Base-by-base conservation (phyloP, 2,329 filamentous ascomycete genomes). In the Tolypocladium endophyticum region DNA sequence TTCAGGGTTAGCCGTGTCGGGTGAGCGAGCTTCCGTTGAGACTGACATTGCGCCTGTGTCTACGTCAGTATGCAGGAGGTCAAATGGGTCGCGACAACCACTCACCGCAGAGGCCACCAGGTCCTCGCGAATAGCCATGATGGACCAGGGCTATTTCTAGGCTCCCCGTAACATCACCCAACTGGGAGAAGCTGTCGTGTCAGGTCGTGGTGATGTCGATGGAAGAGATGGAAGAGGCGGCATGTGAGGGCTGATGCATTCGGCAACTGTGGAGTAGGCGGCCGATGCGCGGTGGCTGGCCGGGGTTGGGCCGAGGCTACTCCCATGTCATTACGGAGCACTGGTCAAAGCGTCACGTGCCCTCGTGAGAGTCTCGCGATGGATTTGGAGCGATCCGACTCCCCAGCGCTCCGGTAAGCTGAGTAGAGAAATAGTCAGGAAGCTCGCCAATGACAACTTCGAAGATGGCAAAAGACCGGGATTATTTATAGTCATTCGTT, bases 91-190 rank as follows among this genome's bases (percentile, higher is more conserved):
- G 52, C 16, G 36, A 28, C 30, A 20, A 12, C 12, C 30, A 73
- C 75, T 68, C 81, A 88, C 87, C 71, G 90, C 92, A 71, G 92
- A 96, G 67, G 86, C 81, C 69, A 96, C 85, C 64, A 97, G 80
- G 73, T 97, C 93, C 85, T 97, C 93, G 72, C 94, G 91, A 79
- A 96, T 91, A 79, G 92, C 87, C 81, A 86, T 93, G 75, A 73
- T 68, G 59, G 59, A 66, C 55, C 62, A 59, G 60, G 62, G 59
- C 59, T 43, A 23, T 56, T 59, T 60, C 56, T 57, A 55, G 61
- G 65, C 60, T 62, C 63, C 63, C 65, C 63, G 66, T 65, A 62
- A 60, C 64, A 67, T 69, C 61, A 66, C 61, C 59, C 58, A 61
- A 50, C 30, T 61, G 36, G 58, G 50, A 38, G 57, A 61, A 53